phyloP scores from a whole-genome alignment of 768 basidiomycete species.

The Rhodotorula babjevae region DNA sequence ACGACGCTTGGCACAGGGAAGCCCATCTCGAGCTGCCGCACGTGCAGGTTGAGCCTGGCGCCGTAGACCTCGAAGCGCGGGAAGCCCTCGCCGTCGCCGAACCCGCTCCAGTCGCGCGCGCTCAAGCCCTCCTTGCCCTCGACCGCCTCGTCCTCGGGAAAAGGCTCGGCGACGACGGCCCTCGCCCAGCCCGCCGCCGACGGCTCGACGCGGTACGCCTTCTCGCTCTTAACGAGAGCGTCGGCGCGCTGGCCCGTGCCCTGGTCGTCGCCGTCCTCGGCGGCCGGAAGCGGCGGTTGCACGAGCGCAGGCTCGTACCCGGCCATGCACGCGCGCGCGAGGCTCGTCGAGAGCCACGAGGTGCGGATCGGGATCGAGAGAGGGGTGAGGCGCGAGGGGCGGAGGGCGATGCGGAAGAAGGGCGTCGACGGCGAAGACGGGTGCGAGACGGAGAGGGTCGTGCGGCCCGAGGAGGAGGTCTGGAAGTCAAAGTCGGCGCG shows the following conservation, averaged over 20 bases:
- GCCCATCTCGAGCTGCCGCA: slow-evolving; percentile 10
- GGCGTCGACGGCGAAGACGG: slow-evolving; percentile 2
- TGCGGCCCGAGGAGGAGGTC: not conserved
- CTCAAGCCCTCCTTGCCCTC: not conserved
- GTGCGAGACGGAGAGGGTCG: slow-evolving; percentile 16
- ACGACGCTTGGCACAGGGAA: not conserved
- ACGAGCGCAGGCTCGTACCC: slow-evolving; percentile 9
- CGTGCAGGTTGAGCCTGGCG: slow-evolving; percentile 1
- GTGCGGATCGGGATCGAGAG: slow-evolving; percentile 18
- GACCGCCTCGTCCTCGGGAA: not conserved
- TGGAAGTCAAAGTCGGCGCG: slow-evolving; percentile 17
- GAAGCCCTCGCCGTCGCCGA: slow-evolving; percentile 18
- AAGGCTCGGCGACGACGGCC: not conserved
- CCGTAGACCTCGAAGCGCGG: slow-evolving; percentile 6
- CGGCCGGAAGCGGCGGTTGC: slow-evolving; percentile 13
- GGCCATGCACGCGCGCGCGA: not conserved
- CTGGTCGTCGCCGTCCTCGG: not conserved
- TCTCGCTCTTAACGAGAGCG: not conserved
- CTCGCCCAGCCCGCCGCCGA: not conserved
- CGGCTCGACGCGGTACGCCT: slow-evolving; percentile 13
- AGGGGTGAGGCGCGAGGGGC: slow-evolving; percentile 17
- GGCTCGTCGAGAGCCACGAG: slow-evolving; percentile 10
- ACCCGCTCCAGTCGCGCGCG: slow-evolving; percentile 1
- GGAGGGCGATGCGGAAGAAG: slow-evolving; percentile 23
- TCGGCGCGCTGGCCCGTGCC: not conserved